phyloP scores from a whole-genome alignment of 371 early-diverging fungal species.

The Mortierella sp. region DNA sequence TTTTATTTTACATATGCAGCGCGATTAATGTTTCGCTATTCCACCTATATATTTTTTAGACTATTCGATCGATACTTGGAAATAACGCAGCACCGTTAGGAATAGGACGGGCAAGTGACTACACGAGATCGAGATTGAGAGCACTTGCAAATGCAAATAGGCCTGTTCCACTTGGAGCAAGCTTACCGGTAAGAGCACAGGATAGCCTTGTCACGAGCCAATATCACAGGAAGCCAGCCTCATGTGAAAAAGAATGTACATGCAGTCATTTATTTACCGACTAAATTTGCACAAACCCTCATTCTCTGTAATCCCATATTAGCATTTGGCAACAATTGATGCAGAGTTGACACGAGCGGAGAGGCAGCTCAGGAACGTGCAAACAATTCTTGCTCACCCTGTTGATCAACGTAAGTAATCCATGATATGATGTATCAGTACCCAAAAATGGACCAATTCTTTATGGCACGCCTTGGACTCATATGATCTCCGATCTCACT shows the following conservation, averaged over 20 bases:
- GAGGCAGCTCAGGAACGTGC: slow-evolving; percentile 48
- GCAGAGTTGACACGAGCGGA: slow-evolving; percentile 49
- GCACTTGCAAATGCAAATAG: slow-evolving; percentile 6
- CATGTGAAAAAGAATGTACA: slow-evolving; percentile 12
- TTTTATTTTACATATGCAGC: background rate
- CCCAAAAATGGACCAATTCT: background rate
- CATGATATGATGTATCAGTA: background rate
- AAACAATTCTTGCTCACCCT: slow-evolving; percentile 48
- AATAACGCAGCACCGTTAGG: slow-evolving; percentile 1
- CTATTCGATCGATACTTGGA: slow-evolving; percentile 32
- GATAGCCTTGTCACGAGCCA: slow-evolving; percentile 24
- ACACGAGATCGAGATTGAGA: slow-evolving; percentile 33
- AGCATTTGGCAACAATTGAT: slow-evolving; percentile 49
- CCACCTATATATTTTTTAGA: slow-evolving; percentile 13
- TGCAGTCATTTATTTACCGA: slow-evolving; percentile 1
- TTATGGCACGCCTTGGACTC: background rate
- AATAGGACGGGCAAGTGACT: slow-evolving; percentile 7
- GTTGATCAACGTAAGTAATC: slow-evolving; percentile 37
- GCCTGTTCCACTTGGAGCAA: slow-evolving; percentile 33
- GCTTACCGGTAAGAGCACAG: slow-evolving; percentile 38
- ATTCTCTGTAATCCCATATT: background rate
- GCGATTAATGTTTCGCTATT: background rate
- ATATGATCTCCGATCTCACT: background rate
- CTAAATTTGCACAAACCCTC: background rate
- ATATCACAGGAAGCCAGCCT: background rate